Base-by-base conservation (phyloP, 371 early-diverging fungal species). In the Umbelopsis sp. region DNA sequence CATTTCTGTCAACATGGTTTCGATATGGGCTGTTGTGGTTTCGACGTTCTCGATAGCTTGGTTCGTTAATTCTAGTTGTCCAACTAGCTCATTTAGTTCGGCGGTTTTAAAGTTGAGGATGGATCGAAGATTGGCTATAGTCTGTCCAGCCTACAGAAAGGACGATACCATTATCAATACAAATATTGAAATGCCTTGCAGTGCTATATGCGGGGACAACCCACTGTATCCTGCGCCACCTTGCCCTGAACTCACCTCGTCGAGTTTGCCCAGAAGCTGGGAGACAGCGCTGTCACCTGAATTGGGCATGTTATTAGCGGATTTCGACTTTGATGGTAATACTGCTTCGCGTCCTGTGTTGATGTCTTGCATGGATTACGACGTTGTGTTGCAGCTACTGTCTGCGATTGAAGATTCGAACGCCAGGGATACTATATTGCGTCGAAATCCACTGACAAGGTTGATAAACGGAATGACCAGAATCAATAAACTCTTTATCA, bases 21-120 rank as follows among this genome's bases (percentile, higher is more conserved):
- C 84, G 24, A 83, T 81, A 29, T 81, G 76, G 12, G 73, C 72
- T 8, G 84, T 81, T 6, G 81, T 80, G 14, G 74, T 65, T 65
- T 83, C 84, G 4, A 83, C 84, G 14, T 74, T 74, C 16, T 69
- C 71, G 44, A 83, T 78, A 24, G 78, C 84, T 68, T 83, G 81
- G 45, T 81, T 78, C 0, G 84, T 80, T 18, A 83, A 25, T 32
- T 83, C 81, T 14, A 83, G 69, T 63, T 83, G 84, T 14, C 81
- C 81, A 14, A 83, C 45, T 3, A 83, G 67, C 65, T 83, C 84
- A 53, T 83, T 81, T 4, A 83, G 68, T 70, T 83, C 84, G 12
- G 81, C 81, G 22, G 84, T 81, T 62, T 83, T 83, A n/a, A 83
- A 63, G 1, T 80, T 79, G 41, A 83, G 64, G 64, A 83, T 78